A percentile compares a stretch with the other conserved stretches of the same genome.
These are phyloP conservation scores for Antrodiella citrinella DNA, from an alignment of 768 basidiomycete species.

Conservation along the genomic window DNA sequence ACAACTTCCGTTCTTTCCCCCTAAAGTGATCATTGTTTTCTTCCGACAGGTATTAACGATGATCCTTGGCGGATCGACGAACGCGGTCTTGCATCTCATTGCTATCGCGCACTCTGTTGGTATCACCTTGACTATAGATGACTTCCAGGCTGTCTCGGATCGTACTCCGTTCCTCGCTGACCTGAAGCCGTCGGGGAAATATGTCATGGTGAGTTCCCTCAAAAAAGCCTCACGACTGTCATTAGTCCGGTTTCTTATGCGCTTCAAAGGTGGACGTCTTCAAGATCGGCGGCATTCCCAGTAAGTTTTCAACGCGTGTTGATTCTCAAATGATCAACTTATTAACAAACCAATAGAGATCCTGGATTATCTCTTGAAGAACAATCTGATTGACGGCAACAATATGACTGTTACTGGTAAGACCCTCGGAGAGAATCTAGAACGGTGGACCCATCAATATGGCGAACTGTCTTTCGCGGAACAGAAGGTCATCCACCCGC, in stretches of 20 bases:
- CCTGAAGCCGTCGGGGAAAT: constrained; percentile 94
- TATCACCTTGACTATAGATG: constrained; percentile 79
- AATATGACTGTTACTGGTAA: constrained; percentile 87
- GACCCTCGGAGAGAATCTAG: constrained; percentile 88
- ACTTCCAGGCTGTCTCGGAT: constrained; percentile 92
- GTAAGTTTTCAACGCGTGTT: constrained; percentile 37
- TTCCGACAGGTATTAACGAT: constrained; percentile 79
- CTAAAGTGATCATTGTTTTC: background rate
- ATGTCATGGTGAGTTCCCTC: constrained; percentile 67
- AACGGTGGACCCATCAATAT: constrained; percentile 75
- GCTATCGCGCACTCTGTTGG: constrained; percentile 96
- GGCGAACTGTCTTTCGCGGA: constrained; percentile 60
- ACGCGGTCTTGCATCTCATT: constrained; percentile 94
- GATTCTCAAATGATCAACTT: background rate
- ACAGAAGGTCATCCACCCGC: constrained; percentile 84
- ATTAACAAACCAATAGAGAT: constrained; percentile 46
- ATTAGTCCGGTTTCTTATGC: too few species aligned
- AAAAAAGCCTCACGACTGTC: too few species aligned
- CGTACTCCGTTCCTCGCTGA: constrained; percentile 91
- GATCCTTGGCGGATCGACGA: constrained; percentile 96
- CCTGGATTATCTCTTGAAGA: constrained; percentile 75
- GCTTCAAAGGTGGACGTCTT: constrained; percentile 66
- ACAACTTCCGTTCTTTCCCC: background rate
- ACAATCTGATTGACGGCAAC: constrained; percentile 85
- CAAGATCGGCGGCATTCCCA: constrained; percentile 93